Percentiles rank a stretch among this genome's conserved stretches.
Evolutionary conservation across 2,329 filamentous ascomycete species (phyloP).

Genomic region (Didymellaceae sp.): DNA sequence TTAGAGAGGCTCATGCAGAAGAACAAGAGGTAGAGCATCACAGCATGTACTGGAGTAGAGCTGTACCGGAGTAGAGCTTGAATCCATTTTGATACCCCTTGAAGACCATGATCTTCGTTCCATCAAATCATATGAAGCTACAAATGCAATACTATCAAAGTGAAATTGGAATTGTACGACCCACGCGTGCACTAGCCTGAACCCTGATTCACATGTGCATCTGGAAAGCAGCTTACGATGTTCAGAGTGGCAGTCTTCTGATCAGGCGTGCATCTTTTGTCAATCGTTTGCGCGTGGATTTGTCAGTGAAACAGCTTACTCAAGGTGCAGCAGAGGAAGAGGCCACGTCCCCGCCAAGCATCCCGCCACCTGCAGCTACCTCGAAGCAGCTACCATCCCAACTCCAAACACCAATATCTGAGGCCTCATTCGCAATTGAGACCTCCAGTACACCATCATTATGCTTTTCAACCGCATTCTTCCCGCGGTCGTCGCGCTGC

Average conservation of each 20-base stretch:
- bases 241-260: background rate
- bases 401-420: slow-evolving; percentile 21
- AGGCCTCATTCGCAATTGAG: slow-evolving; percentile 28
- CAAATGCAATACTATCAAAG: background rate
- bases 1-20: slow-evolving; percentile 18
- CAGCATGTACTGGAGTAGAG: background rate
- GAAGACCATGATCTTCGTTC: background rate
- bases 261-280: background rate
- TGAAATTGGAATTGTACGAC: background rate
- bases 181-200: background rate
- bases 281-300: slow-evolving; percentile 26
- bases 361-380: slow-evolving; percentile 22
- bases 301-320: slow-evolving; percentile 34
- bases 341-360: slow-evolving; percentile 45
- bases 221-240: background rate
- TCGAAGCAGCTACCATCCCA: slow-evolving; percentile 23
- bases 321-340: slow-evolving; percentile 22
- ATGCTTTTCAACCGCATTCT: slow-evolving; percentile 45
- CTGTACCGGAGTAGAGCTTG: too few relatives aligned
- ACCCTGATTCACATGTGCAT: background rate
- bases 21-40: slow-evolving; percentile 7
- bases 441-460: slow-evolving; percentile 23
- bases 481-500: slow-evolving; percentile 42
- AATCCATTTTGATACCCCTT: slow-evolving; percentile 10
- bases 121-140: background rate